phyloP scores from a whole-genome alignment of 371 early-diverging fungal species.

The Neoconidiobolus thromboides region DNA sequence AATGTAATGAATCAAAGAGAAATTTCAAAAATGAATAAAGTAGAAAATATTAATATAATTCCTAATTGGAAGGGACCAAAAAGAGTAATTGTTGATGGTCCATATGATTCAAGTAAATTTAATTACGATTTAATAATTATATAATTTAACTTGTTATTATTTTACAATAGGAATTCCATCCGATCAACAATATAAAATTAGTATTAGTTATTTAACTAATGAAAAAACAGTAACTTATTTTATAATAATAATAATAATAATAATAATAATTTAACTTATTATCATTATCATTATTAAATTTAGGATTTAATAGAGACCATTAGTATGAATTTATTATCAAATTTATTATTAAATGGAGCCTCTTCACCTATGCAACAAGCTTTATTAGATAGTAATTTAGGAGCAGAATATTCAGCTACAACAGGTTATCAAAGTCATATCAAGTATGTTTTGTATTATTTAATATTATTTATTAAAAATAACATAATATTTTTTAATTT shows the following conservation, averaged over 20 bases:
- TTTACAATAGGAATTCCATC: conserved; percentile 36
- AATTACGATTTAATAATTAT: not conserved
- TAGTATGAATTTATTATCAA: conserved; percentile 54
- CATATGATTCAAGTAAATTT: conserved; percentile 53
- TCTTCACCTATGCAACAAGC: conserved; percentile 87
- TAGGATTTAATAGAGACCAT: conserved; percentile 69
- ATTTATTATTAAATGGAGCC: conserved; percentile 66
- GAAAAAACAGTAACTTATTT: conserved; percentile 31
- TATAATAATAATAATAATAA: not conserved
- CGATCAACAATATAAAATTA: conserved; percentile 60
- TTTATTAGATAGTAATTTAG: conserved; percentile 83
- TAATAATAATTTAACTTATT: not conserved
- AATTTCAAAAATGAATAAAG: conserved; percentile 3
- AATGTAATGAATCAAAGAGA: not conserved
- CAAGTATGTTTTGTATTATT: conserved; percentile 14
- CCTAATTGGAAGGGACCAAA: conserved; percentile 17
- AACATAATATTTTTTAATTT: not conserved
- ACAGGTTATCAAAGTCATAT: conserved; percentile 69
- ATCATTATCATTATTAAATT: not conserved
- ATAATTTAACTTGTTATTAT: conserved; percentile 5
- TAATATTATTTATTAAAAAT: not conserved
- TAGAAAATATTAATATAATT: conserved; percentile 30
- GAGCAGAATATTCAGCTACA: conserved; percentile 74
- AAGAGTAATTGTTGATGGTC: conserved; percentile 29
- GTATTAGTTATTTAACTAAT: conserved; percentile 60